Evolutionary conservation across 768 basidiomycete genomes (phyloP).

Genomic region (Crassisporium funariophilum): DNA sequence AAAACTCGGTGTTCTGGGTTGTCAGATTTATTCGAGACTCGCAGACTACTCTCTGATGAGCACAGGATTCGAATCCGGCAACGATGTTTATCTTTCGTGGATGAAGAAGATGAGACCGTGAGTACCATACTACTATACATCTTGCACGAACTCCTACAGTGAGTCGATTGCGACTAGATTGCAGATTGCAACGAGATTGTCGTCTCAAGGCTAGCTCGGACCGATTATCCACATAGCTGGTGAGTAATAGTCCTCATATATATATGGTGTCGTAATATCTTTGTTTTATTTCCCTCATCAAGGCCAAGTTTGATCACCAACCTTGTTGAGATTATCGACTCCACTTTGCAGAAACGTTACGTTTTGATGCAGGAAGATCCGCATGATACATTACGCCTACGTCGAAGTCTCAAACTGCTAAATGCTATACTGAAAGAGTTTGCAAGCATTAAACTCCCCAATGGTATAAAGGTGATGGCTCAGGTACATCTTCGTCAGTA

Average conservation of each 20-base stretch:
- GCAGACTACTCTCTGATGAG: conserved; percentile 69
- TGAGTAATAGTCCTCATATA: conserved; percentile 28
- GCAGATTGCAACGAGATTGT: conserved; percentile 77
- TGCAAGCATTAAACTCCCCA: conserved; percentile 66
- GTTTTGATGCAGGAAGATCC: conserved; percentile 42
- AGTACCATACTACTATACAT: conserved; percentile 12
- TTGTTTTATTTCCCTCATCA: conserved; percentile 26
- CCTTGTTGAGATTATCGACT: conserved; percentile 57
- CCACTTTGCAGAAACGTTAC: conserved; percentile 52
- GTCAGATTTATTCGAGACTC: conserved; percentile 5
- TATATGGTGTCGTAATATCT: not conserved
- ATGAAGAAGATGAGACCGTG: conserved; percentile 80
- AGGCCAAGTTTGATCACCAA: conserved; percentile 60
- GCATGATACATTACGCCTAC: conserved; percentile 50
- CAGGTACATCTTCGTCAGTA: conserved; percentile 41
- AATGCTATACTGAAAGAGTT: conserved; percentile 73
- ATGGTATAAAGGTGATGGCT: conserved; percentile 66
- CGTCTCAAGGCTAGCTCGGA: conserved; percentile 74
- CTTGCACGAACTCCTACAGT: not conserved
- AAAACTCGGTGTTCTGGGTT: conserved; percentile 1
- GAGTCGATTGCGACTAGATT: conserved; percentile 58
- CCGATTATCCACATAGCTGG: conserved; percentile 79
- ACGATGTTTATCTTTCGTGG: conserved; percentile 65
- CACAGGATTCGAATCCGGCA: conserved; percentile 66
- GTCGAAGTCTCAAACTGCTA: conserved; percentile 63